Percentiles rank a stretch among this genome's conserved stretches.
These are phyloP conservation scores for Encephalitozoon romaleae DNA, from an alignment of 371 early-diverging fungal genomes.

Conservation along the genomic window DNA sequence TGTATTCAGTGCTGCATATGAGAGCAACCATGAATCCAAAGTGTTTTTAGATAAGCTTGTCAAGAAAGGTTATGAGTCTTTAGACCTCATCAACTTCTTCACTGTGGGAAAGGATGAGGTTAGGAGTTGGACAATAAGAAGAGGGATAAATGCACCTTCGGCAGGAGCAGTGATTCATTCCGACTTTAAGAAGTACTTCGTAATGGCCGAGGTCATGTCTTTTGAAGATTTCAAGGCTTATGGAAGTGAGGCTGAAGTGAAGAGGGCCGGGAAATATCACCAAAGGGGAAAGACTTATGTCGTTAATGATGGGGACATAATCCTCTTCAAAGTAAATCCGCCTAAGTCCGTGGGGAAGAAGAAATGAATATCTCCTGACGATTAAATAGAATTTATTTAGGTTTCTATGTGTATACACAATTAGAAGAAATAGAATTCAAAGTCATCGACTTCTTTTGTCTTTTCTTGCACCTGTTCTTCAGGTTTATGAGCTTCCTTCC, in stretches of 20 bases:
- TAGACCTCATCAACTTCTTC: constrained; percentile 85
- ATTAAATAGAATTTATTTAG: constrained; percentile 5
- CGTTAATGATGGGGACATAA: constrained; percentile 80
- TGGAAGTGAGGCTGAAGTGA: constrained; percentile 74
- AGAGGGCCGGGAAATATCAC: constrained; percentile 79
- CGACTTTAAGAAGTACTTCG: constrained; percentile 85
- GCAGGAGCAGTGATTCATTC: constrained; percentile 89
- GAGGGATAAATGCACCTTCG: constrained; percentile 76
- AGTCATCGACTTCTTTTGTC: constrained; percentile 2
- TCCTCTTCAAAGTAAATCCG: constrained; percentile 59
- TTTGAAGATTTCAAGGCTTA: constrained; percentile 72
- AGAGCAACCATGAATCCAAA: constrained; percentile 64
- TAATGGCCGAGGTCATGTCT: constrained; percentile 88
- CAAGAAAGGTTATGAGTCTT: constrained; percentile 73
- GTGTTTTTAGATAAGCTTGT: constrained; percentile 71
- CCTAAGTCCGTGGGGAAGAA: constrained; percentile 34
- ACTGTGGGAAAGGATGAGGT: constrained; percentile 81
- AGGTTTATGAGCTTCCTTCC: not conserved
- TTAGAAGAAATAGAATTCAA: constrained; percentile 9
- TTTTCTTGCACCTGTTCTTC: not conserved
- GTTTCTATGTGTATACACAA: constrained; percentile 11
- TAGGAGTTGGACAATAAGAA: constrained; percentile 63
- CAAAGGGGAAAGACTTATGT: constrained; percentile 86
- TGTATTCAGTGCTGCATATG: constrained; percentile 46
- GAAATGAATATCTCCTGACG: not conserved